Base-by-base conservation (phyloP, 2,329 filamentous ascomycete species). In the Ophiostoma triangulosporum region DNA sequence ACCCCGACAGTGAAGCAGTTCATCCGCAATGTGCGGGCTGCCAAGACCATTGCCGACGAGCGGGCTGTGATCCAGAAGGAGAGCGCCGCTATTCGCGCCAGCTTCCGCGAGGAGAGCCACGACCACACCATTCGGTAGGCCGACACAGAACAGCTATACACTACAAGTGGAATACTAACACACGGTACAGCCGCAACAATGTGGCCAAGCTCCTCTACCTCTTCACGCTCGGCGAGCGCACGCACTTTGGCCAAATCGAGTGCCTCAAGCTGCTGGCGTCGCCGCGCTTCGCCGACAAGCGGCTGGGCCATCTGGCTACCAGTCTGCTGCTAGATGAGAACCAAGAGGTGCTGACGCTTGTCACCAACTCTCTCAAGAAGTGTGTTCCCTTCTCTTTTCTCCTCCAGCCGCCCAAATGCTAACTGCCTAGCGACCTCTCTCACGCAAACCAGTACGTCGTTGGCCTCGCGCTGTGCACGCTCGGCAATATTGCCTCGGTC, bases 401-500 rank as follows among this genome's bases (percentile, higher is more conserved):
- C 1, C 27, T 33, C 14, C 17, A 9, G n/a, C 15, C 29, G 29
- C 6, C 4, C 29, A 31, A 11, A 6, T 51, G 33, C 69, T 76
- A 57, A 76, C 62, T 24, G 32, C 9, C 7, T 56, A 96, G 91
- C 76, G 93, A 97, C 65, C 77, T 98, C 54, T 88, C 90, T 62
- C 93, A 98, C 70, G 90, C 88, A 53, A 98, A 98, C 67, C 93
- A 98, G 70, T 98, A 98, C 69, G 88, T 98, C 57, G 93, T 97
- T 61, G 93, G 94, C 24, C 83, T 98, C 51, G 93, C 93, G 57
- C 81, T 98, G 31, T 96, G 91, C 67, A 96, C 94, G 0, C 80
- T 98, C 20, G 93, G 91, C 61, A 98, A 98, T 68, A 98, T 98
- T 62, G 91, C 94, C 56, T 96, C 91, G 1, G 77, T 97, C 64